Evolutionary conservation across 1,284 basidiomycete genomes (phyloP).

Genomic region (Ustilago sp.): DNA sequence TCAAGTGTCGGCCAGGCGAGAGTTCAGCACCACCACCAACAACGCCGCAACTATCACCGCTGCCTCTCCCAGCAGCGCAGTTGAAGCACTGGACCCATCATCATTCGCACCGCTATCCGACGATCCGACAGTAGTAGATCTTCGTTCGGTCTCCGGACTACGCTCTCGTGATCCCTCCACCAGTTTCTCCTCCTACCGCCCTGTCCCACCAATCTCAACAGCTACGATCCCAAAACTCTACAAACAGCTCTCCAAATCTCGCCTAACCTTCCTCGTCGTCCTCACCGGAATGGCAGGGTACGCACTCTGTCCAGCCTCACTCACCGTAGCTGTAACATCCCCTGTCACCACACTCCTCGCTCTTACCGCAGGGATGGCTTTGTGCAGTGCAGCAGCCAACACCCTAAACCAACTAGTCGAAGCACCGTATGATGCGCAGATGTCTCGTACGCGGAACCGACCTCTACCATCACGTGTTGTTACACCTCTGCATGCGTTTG

Average conservation of each 20-base stretch:
- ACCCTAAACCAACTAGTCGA: constrained; percentile 95
- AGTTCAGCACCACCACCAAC: constrained; percentile 19
- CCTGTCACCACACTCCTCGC: constrained; percentile 76
- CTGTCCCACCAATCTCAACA: constrained; percentile 38
- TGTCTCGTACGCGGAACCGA: constrained; percentile 87
- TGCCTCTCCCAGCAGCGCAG: background rate
- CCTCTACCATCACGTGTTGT: constrained; percentile 89
- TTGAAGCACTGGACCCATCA: constrained; percentile 9
- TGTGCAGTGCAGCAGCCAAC: constrained; percentile 94
- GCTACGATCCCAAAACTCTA: constrained; percentile 72
- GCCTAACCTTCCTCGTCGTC: constrained; percentile 87
- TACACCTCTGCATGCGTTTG: constrained; percentile 83
- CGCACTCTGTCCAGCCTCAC: constrained; percentile 77
- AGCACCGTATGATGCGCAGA: constrained; percentile 95
- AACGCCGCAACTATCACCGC: background rate
- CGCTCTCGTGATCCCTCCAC: constrained; percentile 35
- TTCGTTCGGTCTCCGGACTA: constrained; percentile 30
- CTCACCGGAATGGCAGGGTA: constrained; percentile 93
- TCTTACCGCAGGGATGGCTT: constrained; percentile 86
- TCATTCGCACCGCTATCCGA: constrained; percentile 52
- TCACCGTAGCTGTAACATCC: constrained; percentile 47
- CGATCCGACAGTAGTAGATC: constrained; percentile 50
- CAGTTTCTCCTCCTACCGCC: constrained; percentile 44
- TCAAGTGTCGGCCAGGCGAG: constrained; percentile 4
- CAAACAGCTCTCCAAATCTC: constrained; percentile 85